phyloP scores from a whole-genome alignment of 257 asterid species.

The Solanum sitiens region DNA sequence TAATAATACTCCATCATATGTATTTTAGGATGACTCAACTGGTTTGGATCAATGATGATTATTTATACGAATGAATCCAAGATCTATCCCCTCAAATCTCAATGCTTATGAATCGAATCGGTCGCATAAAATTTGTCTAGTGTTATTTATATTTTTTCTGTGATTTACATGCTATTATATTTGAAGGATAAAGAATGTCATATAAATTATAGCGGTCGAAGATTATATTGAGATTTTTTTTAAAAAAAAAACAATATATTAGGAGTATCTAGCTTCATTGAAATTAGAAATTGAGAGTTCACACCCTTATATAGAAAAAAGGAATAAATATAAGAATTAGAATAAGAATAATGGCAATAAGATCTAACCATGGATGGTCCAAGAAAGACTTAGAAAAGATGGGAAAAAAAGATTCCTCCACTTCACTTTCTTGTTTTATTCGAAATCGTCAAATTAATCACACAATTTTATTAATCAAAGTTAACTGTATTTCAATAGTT shows the following conservation, averaged over 20 bases:
- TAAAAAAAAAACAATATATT: too few relatives aligned
- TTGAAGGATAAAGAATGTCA: too few relatives aligned
- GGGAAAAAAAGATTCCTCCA: neutral
- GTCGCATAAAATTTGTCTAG: too few relatives aligned
- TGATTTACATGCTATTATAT: too few relatives aligned
- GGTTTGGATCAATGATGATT: too few relatives aligned
- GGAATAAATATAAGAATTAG: neutral
- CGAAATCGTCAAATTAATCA: neutral
- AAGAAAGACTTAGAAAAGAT: neutral
- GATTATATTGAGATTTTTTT: too few relatives aligned
- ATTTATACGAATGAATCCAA: too few relatives aligned
- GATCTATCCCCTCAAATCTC: neutral
- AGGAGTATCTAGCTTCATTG: too few relatives aligned
- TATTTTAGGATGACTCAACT: too few relatives aligned
- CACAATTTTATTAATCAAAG: neutral
- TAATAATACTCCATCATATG: too few relatives aligned
- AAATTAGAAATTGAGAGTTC: neutral
- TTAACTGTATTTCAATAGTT: neutral
- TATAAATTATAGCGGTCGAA: too few relatives aligned
- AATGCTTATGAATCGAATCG: too few relatives aligned
- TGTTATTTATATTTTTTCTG: rapidly evolving
- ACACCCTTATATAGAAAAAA: neutral
- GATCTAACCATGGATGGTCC: neutral
- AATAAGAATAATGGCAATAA: neutral
- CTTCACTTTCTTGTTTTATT: neutral